Evolutionary conservation across 139 green algal species (phyloP), one percentile per base, ranked within the genome.

Genomic region (Tetradesmus obliquus): DNA sequence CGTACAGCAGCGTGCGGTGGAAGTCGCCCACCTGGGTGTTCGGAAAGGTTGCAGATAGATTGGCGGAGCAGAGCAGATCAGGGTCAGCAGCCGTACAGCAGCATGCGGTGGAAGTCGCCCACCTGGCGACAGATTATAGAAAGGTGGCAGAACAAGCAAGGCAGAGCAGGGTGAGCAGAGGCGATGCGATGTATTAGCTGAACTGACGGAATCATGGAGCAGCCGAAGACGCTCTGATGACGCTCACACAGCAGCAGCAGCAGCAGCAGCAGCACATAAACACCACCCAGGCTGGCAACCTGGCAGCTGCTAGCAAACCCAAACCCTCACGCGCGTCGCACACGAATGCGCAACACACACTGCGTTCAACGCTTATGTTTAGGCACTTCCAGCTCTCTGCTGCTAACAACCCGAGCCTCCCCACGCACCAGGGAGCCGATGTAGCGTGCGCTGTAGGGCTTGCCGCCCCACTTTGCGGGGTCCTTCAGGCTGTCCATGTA

Each of bases 1-100:
- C 98, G 92, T 99, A 99, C 83, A 99, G 95, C 93, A 99, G 93
- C 13, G 98, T 99, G 87, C 98, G 94, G 97, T 99, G 98, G 97
- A 99, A 99, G 96, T 99, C 98, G 51, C 98, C 98, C 55, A 99
- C 86, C 86, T 90, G 53, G n/a, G 13, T 6, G 22, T 55, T 5
- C 17, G 12, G 4, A 79, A 79, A 79, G 19, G 17, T 3, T 4
- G 24, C n/a, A 82, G 74, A 54, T 54, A 55, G 13, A 94, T 19
- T 82, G 3, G 84, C 24, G n/a, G 22, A 19, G 62, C 13, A 60
- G 13, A 69, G 66, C 32, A 82, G 20, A 9, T 13, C 19, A 58
- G n/a, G 3, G 69, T 79, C 12, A n/a, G 69, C 5, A n/a, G 69
- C 69, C 15, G 9, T 22, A n/a, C 4, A 7, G 20, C 69, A 79